Percentiles rank a stretch among this genome's conserved stretches.
Conservation (phyloP, 371 early-diverging fungal species). For the Syncephalastrum monosporum region DNA sequence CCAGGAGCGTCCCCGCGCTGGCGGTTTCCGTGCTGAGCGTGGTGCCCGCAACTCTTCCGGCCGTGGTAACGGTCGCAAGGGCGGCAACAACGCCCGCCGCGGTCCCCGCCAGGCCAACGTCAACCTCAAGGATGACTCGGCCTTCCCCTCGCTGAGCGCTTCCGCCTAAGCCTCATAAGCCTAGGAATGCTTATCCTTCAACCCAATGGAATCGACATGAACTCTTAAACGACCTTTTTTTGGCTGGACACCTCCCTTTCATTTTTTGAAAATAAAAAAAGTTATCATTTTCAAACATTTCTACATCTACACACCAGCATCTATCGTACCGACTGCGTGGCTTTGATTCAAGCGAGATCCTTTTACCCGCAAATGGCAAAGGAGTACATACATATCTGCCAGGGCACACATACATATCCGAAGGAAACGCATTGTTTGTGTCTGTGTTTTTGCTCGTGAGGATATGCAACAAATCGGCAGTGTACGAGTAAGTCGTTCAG, state of each 20-base stretch:
- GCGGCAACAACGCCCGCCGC: constrained; percentile 31
- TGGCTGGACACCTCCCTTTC: constrained; percentile 17
- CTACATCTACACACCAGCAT: too few species aligned
- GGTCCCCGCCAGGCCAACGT: constrained; percentile 40
- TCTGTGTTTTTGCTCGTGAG: too few species aligned
- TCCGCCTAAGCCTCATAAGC: constrained; percentile 26
- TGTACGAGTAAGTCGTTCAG: too few species aligned
- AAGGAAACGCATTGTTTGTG: too few species aligned
- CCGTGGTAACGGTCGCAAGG: constrained; percentile 40
- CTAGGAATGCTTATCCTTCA: constrained; percentile 7
- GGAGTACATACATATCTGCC: too few species aligned
- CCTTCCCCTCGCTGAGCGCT: constrained; percentile 77
- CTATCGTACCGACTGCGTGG: too few species aligned
- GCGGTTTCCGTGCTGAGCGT: constrained; percentile 33
- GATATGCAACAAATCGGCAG: too few species aligned
- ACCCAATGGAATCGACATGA: constrained; percentile 1
- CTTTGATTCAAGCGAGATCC: too few species aligned
- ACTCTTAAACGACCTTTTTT: constrained; percentile 7
- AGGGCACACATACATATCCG: too few species aligned
- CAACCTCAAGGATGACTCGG: constrained; percentile 69
- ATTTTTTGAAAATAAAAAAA: constrained; percentile 7
- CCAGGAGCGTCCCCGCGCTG: constrained; percentile 45
- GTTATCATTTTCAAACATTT: not conserved
- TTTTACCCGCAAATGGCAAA: too few species aligned
- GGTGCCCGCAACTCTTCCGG: constrained; percentile 28